Conservation (phyloP, 2,329 filamentous ascomycete species). For the Aureobasidium melanogenum region DNA sequence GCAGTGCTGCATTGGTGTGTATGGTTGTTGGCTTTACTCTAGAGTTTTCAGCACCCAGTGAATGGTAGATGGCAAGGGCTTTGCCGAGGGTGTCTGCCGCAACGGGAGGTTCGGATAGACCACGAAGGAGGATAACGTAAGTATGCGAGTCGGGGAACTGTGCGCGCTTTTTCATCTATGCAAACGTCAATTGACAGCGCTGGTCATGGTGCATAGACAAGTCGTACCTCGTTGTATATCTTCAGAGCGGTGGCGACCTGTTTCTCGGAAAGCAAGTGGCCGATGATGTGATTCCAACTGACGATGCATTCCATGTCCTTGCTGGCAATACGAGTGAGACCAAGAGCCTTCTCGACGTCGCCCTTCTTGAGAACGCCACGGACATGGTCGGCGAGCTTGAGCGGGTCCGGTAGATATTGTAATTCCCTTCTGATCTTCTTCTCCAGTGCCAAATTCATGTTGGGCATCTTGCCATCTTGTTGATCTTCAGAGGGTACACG, state of each 20-base stretch:
- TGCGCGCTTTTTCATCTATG: slow-evolving; percentile 86
- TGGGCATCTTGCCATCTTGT: slow-evolving; percentile 11
- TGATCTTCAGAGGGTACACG: not conserved
- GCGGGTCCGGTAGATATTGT: slow-evolving; percentile 57
- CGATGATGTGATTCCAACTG: slow-evolving; percentile 81
- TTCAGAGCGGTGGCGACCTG: slow-evolving; percentile 60
- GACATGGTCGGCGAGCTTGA: slow-evolving; percentile 63
- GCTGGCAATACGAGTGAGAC: slow-evolving; percentile 61
- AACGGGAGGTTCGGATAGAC: slow-evolving; percentile 55
- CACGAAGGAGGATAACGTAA: slow-evolving; percentile 74
- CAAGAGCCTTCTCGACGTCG: slow-evolving; percentile 57
- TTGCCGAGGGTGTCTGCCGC: slow-evolving; percentile 51
- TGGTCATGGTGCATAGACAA: not conserved
- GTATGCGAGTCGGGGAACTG: slow-evolving; percentile 74
- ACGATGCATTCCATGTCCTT: slow-evolving; percentile 57
- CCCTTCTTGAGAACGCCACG: slow-evolving; percentile 49
- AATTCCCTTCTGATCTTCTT: slow-evolving; percentile 47
- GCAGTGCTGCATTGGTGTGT: slow-evolving; percentile 82
- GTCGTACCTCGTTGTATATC: slow-evolving; percentile 73
- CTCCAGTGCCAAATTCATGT: slow-evolving; percentile 14
- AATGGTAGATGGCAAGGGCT: slow-evolving; percentile 68
- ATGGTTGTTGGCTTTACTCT: slow-evolving; percentile 64
- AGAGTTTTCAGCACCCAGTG: slow-evolving; percentile 56
- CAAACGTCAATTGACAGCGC: slow-evolving; percentile 9
- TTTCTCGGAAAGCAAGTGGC: slow-evolving; percentile 55